Conservation (phyloP, 352 stramenopile genomes). For the Phytophthora ohioensis region DNA sequence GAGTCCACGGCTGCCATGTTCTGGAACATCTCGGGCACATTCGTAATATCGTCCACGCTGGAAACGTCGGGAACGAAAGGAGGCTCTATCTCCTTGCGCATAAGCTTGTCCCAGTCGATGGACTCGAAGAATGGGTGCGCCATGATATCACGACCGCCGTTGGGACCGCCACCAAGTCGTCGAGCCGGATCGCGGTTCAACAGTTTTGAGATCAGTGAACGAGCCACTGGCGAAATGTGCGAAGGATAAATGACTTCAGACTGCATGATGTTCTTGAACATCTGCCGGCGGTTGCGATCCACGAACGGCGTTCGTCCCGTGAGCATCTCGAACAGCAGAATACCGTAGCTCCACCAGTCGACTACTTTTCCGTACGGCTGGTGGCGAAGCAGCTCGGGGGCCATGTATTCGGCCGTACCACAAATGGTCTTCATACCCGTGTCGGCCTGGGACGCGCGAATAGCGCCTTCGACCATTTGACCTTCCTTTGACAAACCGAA, state of each 20-base stretch:
- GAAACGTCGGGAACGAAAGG: slow-evolving; percentile 84
- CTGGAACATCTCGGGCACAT: slow-evolving; percentile 91
- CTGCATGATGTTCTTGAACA: slow-evolving; percentile 94
- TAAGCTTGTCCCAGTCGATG: slow-evolving; percentile 89
- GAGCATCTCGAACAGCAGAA: slow-evolving; percentile 91
- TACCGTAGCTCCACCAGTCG: slow-evolving; percentile 92
- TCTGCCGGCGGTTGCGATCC: slow-evolving; percentile 87
- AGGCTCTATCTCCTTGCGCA: slow-evolving; percentile 86
- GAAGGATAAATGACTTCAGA: slow-evolving; percentile 89
- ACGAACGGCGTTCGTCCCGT: slow-evolving; percentile 89
- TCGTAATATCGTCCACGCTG: slow-evolving; percentile 87
- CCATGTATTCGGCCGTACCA: slow-evolving; percentile 91
- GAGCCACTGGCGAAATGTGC: slow-evolving; percentile 80
- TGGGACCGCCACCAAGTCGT: slow-evolving; percentile 91
- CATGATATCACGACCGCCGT: slow-evolving; percentile 90
- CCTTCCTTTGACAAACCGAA: slow-evolving; percentile 91
- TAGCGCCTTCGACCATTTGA: slow-evolving; percentile 82
- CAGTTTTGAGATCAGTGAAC: slow-evolving; percentile 89
- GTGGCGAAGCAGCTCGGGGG: slow-evolving; percentile 82
- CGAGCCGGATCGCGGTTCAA: slow-evolving; percentile 94
- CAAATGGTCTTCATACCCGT: slow-evolving; percentile 92
- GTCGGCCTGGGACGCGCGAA: slow-evolving; percentile 81
- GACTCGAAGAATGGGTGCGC: slow-evolving; percentile 85
- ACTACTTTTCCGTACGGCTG: slow-evolving; percentile 91
- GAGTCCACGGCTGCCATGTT: slow-evolving; percentile 91